Evolutionary conservation across 1,284 basidiomycete species (phyloP), one percentile per base, ranked within the genome.

Genomic region (Cryptococcus sp.): DNA sequence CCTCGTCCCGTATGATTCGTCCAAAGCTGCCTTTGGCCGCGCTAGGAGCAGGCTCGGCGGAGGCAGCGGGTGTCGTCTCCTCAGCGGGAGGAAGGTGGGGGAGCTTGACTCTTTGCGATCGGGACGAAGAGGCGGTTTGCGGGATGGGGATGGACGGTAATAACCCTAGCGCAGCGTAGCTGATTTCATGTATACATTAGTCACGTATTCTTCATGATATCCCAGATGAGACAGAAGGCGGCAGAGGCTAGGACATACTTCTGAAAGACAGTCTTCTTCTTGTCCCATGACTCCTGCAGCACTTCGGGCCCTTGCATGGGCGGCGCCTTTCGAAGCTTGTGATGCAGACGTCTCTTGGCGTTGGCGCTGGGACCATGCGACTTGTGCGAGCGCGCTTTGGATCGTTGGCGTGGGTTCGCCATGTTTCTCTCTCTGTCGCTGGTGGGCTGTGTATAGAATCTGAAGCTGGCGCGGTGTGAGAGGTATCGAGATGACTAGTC

Each of bases 351-450:
- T 49, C 71, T 57, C 41, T 72, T 71, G 27, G 70, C 64, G 48
- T 66, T 64, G 8, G 61, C 51, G 16, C 66, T 64, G 0, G 75
- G 76, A 53, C 73, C 74, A 38, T 64, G 68, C 27, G 64, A 64
- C 57, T 67, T 73, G 54, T 66, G 64, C n/a, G 74, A 75, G 46
- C 67, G 55, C 6, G 71, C 66, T 61, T 77, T 78, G 56, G 66
- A 71, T 49, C 77, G 84, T 80, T 96, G 93, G 59, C 93, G 86
- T 67, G 93, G 93, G 77, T 95, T 96, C 54, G 89, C 91, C 93
- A 97, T 96, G 8, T 42, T 69, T 57, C n/a, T 20, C 7, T 19
- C 19, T 54, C 17, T 47, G 53, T 38, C 23, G 20, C 47, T 42
- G 11, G 11, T 22, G 42, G 25, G 15, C 50, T 22, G 38, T 20